Percentiles rank a stretch among this genome's conserved stretches.
Conservation (phyloP, 441 rosid genomes). For the Adansonia rubrostipa region DNA sequence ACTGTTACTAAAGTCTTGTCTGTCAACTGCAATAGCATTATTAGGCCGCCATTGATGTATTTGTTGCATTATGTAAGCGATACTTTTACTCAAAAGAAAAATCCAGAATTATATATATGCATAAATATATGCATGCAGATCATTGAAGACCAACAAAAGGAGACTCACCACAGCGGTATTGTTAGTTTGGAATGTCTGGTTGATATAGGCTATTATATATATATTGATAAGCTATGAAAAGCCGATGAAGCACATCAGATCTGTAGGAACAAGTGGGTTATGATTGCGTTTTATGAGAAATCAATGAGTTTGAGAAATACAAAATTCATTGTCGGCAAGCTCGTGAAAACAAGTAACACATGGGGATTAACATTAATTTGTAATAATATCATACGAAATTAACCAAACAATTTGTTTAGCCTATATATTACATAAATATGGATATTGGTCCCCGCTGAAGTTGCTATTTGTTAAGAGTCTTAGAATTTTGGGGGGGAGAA, state of each 20-base stretch:
- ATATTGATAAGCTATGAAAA: background rate
- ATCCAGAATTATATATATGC: background rate
- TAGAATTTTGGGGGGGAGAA: background rate
- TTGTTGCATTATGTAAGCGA: background rate
- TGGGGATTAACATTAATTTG: background rate
- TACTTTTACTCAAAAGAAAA: background rate
- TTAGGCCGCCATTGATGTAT: constrained; percentile 14
- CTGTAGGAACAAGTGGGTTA: background rate
- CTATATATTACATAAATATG: background rate
- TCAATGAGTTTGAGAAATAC: background rate
- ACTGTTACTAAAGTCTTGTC: constrained; percentile 25
- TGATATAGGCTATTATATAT: background rate
- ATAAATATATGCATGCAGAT: background rate
- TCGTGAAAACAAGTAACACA: background rate
- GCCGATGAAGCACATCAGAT: background rate
- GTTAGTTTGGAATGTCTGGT: constrained; percentile 16
- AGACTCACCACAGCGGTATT: background rate
- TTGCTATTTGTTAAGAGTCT: background rate
- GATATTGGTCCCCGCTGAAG: too few relatives aligned
- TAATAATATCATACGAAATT: background rate
- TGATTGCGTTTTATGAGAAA: background rate
- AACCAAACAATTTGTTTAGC: background rate
- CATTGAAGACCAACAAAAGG: background rate
- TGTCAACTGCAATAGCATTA: constrained; percentile 37
- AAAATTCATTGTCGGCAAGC: background rate